Percentiles rank a stretch among this genome's conserved stretches.
phyloP scores from a whole-genome alignment of 345 rosid genomes.

The Eucalyptus sp. region DNA sequence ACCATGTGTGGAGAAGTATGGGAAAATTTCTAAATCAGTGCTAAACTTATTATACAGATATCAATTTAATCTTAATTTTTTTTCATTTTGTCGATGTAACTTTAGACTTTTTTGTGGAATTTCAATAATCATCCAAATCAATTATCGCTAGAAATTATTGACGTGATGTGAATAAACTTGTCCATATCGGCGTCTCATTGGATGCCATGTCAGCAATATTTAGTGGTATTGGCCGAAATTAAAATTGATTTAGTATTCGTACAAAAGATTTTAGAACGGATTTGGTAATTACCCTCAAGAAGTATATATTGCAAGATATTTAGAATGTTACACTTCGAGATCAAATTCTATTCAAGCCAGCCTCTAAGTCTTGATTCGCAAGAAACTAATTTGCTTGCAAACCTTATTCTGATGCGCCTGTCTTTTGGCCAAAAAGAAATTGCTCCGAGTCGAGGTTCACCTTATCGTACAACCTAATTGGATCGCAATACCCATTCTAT shows the following conservation, averaged over 20 bases:
- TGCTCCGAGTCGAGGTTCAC: background rate
- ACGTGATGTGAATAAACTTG: fast-evolving
- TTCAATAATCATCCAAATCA: too few relatives aligned
- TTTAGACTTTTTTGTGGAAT: fast-evolving
- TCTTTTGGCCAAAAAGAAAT: background rate
- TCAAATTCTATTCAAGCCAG: too few relatives aligned
- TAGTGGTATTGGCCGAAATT: background rate
- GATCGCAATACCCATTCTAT: background rate
- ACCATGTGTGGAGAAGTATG: background rate
- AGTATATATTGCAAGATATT: background rate
- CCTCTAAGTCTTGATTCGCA: too few relatives aligned
- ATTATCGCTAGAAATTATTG: too few relatives aligned
- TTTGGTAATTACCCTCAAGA: background rate
- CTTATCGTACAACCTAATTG: background rate
- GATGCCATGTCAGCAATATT: background rate
- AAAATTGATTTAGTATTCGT: fast-evolving
- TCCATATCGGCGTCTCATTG: background rate
- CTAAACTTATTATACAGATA: fast-evolving
- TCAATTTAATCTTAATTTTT: too few relatives aligned
- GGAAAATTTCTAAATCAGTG: background rate
- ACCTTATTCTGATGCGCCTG: background rate
- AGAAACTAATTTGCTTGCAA: background rate
- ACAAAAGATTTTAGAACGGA: background rate
- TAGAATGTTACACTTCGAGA: background rate
- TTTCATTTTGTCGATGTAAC: too few relatives aligned